Conservation (phyloP, 306 rosid genomes). For the Biancaea sappan region DNA sequence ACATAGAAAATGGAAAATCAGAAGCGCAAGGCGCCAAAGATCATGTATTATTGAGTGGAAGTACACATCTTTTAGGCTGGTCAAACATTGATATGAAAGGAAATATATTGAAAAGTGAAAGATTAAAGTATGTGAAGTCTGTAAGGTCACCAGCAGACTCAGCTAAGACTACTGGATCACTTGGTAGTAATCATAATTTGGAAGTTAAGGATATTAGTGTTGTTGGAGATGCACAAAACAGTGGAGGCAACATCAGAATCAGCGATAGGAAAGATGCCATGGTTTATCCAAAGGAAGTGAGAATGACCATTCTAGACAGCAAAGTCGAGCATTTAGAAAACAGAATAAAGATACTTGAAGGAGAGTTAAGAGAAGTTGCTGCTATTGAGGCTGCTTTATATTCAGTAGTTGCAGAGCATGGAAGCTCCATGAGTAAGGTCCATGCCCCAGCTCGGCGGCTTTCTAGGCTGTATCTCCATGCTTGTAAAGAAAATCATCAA, state of each 20-base stretch:
- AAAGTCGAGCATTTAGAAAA: constrained; percentile 71
- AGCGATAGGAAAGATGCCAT: constrained; percentile 69
- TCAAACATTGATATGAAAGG: constrained; percentile 44
- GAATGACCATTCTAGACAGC: constrained; percentile 60
- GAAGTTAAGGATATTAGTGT: constrained; percentile 53
- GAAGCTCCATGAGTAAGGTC: constrained; percentile 95
- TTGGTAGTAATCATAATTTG: constrained; percentile 39
- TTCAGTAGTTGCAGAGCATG: constrained; percentile 96
- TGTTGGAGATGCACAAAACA: constrained; percentile 54
- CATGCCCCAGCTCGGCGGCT: constrained; percentile 99
- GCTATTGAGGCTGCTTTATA: constrained; percentile 88
- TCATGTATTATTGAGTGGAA: constrained; percentile 36
- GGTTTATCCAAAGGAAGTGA: constrained; percentile 73
- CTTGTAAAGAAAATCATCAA: constrained; percentile 65
- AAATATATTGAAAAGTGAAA: constrained; percentile 48
- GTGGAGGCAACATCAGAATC: constrained; percentile 49
- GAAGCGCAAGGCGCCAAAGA: constrained; percentile 37
- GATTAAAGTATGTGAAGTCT: constrained; percentile 71
- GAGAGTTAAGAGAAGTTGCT: constrained; percentile 96
- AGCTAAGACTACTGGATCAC: constrained; percentile 48
- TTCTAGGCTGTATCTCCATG: constrained; percentile 87
- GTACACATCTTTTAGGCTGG: constrained; percentile 32
- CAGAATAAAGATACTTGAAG: constrained; percentile 87
- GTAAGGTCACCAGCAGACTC: constrained; percentile 78
- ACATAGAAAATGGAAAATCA: constrained; percentile 48